phyloP scores from a whole-genome alignment of 495 filamentous ascomycete genomes.

The Trichodelitschia bisporula region DNA sequence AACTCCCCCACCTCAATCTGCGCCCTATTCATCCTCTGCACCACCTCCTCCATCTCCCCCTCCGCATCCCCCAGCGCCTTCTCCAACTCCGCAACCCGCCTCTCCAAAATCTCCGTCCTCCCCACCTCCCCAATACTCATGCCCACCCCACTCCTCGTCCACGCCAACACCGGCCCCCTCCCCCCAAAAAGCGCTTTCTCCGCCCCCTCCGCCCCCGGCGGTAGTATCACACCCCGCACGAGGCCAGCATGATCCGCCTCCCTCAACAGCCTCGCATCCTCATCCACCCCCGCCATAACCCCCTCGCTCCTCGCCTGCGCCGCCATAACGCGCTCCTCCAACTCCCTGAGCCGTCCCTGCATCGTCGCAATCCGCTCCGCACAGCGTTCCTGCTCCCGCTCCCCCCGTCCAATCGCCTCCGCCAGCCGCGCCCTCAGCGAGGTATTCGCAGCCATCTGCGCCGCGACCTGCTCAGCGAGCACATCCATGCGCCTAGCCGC shows the following conservation, averaged over 20 bases:
- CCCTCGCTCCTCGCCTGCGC: constrained; percentile 81
- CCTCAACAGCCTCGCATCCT: constrained; percentile 48
- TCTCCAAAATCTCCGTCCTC: constrained; percentile 47
- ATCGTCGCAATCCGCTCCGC: constrained; percentile 58
- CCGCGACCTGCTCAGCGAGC: constrained; percentile 47
- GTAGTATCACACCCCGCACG: constrained; percentile 20
- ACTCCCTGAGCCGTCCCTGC: constrained; percentile 47
- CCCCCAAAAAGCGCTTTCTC: constrained; percentile 23
- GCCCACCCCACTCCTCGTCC: constrained; percentile 28
- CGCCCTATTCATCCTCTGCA: constrained; percentile 72
- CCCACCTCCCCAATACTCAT: constrained; percentile 33
- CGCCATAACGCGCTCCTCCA: constrained; percentile 63
- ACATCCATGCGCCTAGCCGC: constrained; percentile 55
- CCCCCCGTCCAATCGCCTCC: constrained; percentile 64
- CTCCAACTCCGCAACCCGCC: constrained; percentile 54
- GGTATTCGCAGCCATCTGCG: constrained; percentile 53
- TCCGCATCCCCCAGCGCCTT: constrained; percentile 60
- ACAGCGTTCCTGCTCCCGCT: constrained; percentile 57
- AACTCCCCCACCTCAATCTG: constrained; percentile 87
- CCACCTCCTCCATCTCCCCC: constrained; percentile 78
- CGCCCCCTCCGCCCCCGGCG: not conserved
- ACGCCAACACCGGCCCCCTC: constrained; percentile 25
- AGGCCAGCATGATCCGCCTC: constrained; percentile 61
- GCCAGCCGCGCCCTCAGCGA: constrained; percentile 57
- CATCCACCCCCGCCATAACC: constrained; percentile 56